phyloP scores from a whole-genome alignment of 495 filamentous ascomycete genomes.

The Aspergillus steynii region DNA sequence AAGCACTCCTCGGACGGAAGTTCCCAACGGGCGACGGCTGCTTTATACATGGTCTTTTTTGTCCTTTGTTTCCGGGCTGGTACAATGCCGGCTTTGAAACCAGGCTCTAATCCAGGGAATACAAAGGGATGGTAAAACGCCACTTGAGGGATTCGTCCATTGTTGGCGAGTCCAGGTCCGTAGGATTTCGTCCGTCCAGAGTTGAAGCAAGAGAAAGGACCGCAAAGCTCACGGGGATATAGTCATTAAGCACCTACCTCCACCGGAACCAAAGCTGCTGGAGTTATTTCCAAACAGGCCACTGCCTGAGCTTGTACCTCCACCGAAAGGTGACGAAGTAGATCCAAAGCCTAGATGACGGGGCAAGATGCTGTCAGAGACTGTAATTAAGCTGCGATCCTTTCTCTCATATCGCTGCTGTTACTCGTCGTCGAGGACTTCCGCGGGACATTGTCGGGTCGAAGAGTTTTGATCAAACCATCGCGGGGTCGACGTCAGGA shows the following conservation, averaged over 20 bases:
- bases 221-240: constrained; percentile 31
- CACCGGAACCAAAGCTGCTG: constrained; percentile 58
- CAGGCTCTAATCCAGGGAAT: neutral
- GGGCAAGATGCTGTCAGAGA: constrained; percentile 46
- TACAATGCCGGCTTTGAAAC: neutral
- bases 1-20: constrained; percentile 20
- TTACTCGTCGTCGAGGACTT: constrained; percentile 32
- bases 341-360: constrained; percentile 62
- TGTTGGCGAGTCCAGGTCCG: constrained; percentile 2
- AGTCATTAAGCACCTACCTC: constrained; percentile 51
- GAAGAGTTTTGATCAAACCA: constrained; percentile 15
- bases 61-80: neutral
- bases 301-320: constrained; percentile 32
- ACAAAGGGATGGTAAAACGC: neutral
- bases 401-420: constrained; percentile 42
- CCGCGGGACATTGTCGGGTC: constrained; percentile 26
- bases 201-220: constrained; percentile 27
- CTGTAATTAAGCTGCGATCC: constrained; percentile 37
- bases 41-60: neutral
- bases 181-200: constrained; percentile 12
- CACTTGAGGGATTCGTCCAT: neutral
- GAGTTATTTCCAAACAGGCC: constrained; percentile 49
- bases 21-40: neutral
- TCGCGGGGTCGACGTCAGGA: constrained; percentile 41
- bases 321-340: constrained; percentile 41